Conservation (phyloP, 1,139 yeast genomes). For the Scheffersomyces segobiensis region DNA sequence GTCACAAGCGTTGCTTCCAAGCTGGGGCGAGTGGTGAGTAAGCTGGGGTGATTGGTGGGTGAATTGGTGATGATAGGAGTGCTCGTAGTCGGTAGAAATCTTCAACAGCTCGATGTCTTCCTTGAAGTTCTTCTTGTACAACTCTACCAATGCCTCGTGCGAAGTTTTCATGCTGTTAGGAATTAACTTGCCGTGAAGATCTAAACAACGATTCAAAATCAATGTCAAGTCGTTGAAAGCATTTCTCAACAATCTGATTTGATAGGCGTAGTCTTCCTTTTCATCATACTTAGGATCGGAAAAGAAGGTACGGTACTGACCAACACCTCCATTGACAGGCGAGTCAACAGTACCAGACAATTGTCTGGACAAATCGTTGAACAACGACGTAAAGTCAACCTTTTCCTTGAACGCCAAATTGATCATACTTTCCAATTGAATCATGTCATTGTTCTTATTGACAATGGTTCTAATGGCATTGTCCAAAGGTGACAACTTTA, state of each 20-base stretch:
- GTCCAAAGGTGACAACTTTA: constrained; percentile 78
- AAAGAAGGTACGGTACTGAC: constrained; percentile 75
- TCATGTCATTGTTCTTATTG: constrained; percentile 69
- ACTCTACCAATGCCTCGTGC: constrained; percentile 64
- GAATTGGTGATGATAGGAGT: constrained; percentile 25
- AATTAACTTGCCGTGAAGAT: constrained; percentile 68
- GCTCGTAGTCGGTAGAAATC: constrained; percentile 36
- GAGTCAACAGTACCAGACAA: constrained; percentile 88
- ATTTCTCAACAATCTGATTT: constrained; percentile 51
- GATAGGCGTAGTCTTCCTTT: constrained; percentile 44
- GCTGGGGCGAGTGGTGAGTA: constrained; percentile 6
- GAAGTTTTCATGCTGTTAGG: constrained; percentile 57
- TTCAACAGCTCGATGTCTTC: constrained; percentile 56
- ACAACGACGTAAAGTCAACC: constrained; percentile 48
- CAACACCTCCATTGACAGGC: constrained; percentile 92
- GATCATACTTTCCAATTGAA: constrained; percentile 65
- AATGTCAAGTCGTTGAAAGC: constrained; percentile 72
- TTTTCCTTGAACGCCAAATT: constrained; percentile 57
- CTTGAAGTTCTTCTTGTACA: constrained; percentile 68
- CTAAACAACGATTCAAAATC: constrained; percentile 65
- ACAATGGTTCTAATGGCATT: constrained; percentile 74
- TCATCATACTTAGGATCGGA: constrained; percentile 37
- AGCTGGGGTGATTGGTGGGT: constrained; percentile 10
- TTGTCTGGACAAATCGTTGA: constrained; percentile 73
- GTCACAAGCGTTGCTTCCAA: constrained; percentile 11